Base-by-base conservation (phyloP, 1,284 basidiomycete species). In the Phlebopus sp. region DNA sequence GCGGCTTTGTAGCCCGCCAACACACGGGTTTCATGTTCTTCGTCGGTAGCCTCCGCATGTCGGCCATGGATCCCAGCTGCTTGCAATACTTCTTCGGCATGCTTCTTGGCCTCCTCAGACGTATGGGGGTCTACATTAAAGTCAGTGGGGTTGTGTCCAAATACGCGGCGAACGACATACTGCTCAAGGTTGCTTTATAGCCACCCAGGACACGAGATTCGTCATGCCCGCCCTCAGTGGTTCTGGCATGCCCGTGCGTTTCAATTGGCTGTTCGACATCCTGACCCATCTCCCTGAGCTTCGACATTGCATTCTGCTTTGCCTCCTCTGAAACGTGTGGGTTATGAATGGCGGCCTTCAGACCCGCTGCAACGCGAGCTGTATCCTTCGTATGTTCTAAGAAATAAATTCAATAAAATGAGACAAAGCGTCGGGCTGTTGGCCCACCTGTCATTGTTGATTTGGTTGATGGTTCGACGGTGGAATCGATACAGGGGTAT, bases 261-360 rank as follows among this genome's bases (percentile, higher is more conserved):
- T 55, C 47, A 17, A 10, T 31, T 19, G 36, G n/a, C 40, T 31
- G 36, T 42, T 66, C 58, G 36, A 44, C 51, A 4, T 53, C 46
- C 37, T 60, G 51, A 13, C 63, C 68, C 68, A 79, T 68, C 6
- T 67, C 54, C 37, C 69, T 66, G n/a, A 81, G 68, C 14, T 67
- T 68, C 39, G 73, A 63, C 34, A 63, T 60, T 3, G 79, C 79
- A 30, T 70, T 68, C 42, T 67, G 61, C 59, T 77, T 79, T 3
- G 79, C 79, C 50, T 73, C 71, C 1, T 70, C 67, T 4, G 77
- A 77, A 36, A 80, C 76, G 47, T 75, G 70, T 14, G 77, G 78
- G 57, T 81, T 80, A 51, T 71, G 60, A 14, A 81, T 68, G 17
- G 78, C 68, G n/a, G 78, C 76, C 58, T 79, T 81, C 56, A 79